Percentiles rank a stretch among this genome's conserved stretches.
These are phyloP conservation scores for Haematococcus sp. DNA, from an alignment of 139 green algal genomes.

Conservation along the genomic window DNA sequence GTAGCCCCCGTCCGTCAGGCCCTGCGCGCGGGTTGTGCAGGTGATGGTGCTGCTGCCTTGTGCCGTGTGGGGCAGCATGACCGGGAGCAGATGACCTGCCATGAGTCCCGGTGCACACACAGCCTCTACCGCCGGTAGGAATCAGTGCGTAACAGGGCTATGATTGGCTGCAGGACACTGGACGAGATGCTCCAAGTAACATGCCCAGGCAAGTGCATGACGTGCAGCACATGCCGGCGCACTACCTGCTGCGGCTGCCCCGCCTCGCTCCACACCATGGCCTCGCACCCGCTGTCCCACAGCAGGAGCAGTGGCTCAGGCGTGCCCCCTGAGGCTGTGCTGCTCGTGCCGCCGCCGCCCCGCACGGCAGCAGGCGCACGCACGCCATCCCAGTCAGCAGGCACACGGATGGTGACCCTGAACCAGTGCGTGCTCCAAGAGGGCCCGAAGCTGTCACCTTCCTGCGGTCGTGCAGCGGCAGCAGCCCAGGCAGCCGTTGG, in stretches of 20 bases:
- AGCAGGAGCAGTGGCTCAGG: conserved; percentile 7
- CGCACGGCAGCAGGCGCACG: neutral
- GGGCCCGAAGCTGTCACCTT: conserved; percentile 31
- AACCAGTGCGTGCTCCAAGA: conserved; percentile 43
- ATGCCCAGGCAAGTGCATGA: too few relatives aligned
- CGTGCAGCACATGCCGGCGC: neutral
- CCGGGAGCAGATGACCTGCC: too few relatives aligned
- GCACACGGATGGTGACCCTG: conserved; percentile 14
- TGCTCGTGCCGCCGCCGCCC: neutral
- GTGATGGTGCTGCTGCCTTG: too few relatives aligned
- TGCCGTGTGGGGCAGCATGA: too few relatives aligned
- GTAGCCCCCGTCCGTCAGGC: conserved; percentile 30
- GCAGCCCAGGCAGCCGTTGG: too few relatives aligned
- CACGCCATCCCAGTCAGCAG: conserved; percentile 8
- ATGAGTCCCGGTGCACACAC: neutral
- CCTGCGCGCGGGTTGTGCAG: too few relatives aligned
- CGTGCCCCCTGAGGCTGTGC: neutral
- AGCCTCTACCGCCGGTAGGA: neutral
- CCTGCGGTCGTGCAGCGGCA: too few relatives aligned
- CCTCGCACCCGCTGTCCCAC: conserved; percentile 38
- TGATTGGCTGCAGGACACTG: too few relatives aligned
- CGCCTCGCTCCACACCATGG: conserved; percentile 30
- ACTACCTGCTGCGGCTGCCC: conserved; percentile 22
- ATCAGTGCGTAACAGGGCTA: too few relatives aligned
- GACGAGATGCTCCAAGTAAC: too few relatives aligned